Percentiles rank a stretch among this genome's conserved stretches.
phyloP scores from a whole-genome alignment of 805 yeast species.

The Ascoidea asiatica region DNA sequence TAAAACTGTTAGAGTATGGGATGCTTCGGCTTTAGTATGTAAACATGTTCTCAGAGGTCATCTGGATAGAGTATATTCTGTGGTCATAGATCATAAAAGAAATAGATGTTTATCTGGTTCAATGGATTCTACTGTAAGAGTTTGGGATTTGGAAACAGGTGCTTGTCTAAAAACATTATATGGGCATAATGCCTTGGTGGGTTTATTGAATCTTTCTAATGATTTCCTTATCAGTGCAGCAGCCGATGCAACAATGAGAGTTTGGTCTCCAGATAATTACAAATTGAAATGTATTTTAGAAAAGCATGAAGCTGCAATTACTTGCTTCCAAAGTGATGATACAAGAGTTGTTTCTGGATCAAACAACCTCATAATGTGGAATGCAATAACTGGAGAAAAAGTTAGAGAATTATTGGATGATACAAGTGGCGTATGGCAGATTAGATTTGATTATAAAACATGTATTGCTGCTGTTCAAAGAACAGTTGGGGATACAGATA shows the following conservation, averaged over 20 bases:
- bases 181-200: constrained; percentile 87
- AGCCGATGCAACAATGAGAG: constrained; percentile 82
- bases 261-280: constrained; percentile 83
- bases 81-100: constrained; percentile 63
- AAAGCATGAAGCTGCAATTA: constrained; percentile 76
- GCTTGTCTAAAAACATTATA: constrained; percentile 53
- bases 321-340: constrained; percentile 86
- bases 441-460: constrained; percentile 66
- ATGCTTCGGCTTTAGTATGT: constrained; percentile 60
- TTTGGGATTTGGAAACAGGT: constrained; percentile 83
- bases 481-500: constrained; percentile 26
- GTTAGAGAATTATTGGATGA: constrained; percentile 63
- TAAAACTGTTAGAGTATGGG: constrained; percentile 87
- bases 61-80: constrained; percentile 77
- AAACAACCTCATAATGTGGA: constrained; percentile 81
- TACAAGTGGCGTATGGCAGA: constrained; percentile 91
- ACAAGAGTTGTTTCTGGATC: constrained; percentile 80
- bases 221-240: constrained; percentile 84
- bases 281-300: constrained; percentile 50
- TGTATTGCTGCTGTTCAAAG: constrained; percentile 84
- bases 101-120: constrained; percentile 83
- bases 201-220: constrained; percentile 65
- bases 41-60: constrained; percentile 71
- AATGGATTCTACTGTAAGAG: constrained; percentile 75
- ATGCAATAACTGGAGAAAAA: constrained; percentile 62